Evolutionary conservation across 106 monocot genomes (phyloP), one percentile per base, ranked within the genome.

Genomic region (Gastrodia elata): DNA sequence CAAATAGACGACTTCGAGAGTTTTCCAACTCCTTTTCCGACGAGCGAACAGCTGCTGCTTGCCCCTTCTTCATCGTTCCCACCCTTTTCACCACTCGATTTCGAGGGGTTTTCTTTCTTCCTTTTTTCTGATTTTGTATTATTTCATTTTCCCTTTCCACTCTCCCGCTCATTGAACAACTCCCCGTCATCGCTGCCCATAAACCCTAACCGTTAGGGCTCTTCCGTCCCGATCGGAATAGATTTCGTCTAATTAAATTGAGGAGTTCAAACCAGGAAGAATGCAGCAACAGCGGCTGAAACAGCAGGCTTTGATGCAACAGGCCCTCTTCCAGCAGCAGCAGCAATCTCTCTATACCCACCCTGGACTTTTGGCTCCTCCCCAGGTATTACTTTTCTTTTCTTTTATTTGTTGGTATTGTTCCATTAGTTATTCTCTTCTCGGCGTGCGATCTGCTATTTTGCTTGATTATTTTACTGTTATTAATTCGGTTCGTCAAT

Each of bases 251-350:
- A 27, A 2, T 20, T 10, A 6, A 28, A 41, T 42, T 32, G 39
- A 78, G 49, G 68, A 76, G 49, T 43, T 16, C 56, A 71, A 32
- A 64, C 72, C 61, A 14, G 32, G 44, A 40, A 71, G 16, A 64
- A 71, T 56, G 77, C 78, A 71, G 71, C 77, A 77, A 61, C 77
- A 71, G 41, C 70, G 61, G 70, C 71, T 57, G 44, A 70, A 65
- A 72, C 75, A 81, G 74, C 75, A 75, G 33, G 81, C 76, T 32
- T 32, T 81, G 76, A 81, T 81, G 75, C 81, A 81, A 65, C 78
- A 78, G 32, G 55, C 61, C 58, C 59, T 78, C 24, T 41, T 72
- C 32, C 77, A 77, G 71, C 77, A 77, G 30, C 77, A 80, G 75
- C 81, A 80, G 69, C 80, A 76, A 38, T 65, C 75, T 22, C 71